A percentile compares a stretch with the other conserved stretches of the same genome.
These are phyloP conservation scores for Terfezia claveryi DNA, from an alignment of 495 filamentous ascomycete species.

Conservation along the genomic window DNA sequence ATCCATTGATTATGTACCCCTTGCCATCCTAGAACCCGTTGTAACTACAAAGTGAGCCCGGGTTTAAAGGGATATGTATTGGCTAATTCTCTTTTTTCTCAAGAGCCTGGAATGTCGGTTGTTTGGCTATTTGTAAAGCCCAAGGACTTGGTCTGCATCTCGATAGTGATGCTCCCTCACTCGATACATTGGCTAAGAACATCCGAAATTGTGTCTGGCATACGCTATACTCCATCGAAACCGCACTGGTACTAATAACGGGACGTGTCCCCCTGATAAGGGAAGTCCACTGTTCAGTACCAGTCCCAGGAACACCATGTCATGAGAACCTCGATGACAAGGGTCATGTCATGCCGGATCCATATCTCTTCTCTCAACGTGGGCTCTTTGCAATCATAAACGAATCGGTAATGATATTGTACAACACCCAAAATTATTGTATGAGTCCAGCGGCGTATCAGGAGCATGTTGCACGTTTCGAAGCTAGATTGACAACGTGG, in stretches of 20 bases:
- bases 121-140: constrained; percentile 12
- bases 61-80: background rate
- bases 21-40: background rate
- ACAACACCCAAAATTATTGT: background rate
- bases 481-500: background rate
- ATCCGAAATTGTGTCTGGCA: constrained; percentile 14
- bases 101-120: constrained; percentile 15
- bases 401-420: background rate
- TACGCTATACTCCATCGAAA: constrained; percentile 11
- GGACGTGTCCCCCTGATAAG: constrained; percentile 11
- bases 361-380: background rate
- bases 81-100: background rate
- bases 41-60: background rate
- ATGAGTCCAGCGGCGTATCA: background rate
- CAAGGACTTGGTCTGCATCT: constrained; percentile 14
- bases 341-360: background rate
- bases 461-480: background rate
- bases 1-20: background rate
- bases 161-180: constrained; percentile 1
- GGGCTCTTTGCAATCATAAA: background rate
- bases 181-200: constrained; percentile 1
- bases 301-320: background rate
- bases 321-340: background rate
- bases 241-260: constrained; percentile 10
- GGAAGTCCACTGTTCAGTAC: constrained; percentile 3